phyloP scores from a whole-genome alignment of 768 basidiomycete species.

The Amanita pallidorosea region DNA sequence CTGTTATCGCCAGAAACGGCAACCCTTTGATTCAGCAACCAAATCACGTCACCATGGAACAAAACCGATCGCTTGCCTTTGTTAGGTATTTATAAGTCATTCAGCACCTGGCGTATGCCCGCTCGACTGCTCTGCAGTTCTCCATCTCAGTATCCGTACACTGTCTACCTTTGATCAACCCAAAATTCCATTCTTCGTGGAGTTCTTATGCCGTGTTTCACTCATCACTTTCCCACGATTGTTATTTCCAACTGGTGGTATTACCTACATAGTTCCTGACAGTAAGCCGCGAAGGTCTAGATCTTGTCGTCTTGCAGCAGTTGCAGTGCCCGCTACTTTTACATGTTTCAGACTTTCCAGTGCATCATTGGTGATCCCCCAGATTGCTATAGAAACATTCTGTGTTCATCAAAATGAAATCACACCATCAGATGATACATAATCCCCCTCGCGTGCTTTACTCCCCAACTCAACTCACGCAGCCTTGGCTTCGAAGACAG shows the following conservation, averaged over 20 bases:
- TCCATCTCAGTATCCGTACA: neutral
- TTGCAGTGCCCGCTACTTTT: no score
- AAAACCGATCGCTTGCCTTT: slow-evolving; percentile 7
- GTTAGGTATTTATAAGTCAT: no score
- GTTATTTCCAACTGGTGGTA: neutral
- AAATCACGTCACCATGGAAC: slow-evolving; percentile 25
- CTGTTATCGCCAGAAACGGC: slow-evolving; percentile 16
- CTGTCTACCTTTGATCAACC: neutral
- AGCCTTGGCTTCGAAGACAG: slow-evolving; percentile 16
- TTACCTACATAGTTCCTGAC: no score
- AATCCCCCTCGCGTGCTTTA: no score
- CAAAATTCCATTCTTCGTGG: no score
- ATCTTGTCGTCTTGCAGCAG: no score
- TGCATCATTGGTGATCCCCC: no score
- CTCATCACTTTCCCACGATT: neutral
- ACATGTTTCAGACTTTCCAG: no score
- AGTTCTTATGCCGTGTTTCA: neutral
- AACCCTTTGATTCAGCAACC: slow-evolving; percentile 20
- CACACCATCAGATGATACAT: neutral
- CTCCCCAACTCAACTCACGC: neutral
- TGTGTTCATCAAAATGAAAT: no score
- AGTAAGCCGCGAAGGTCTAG: no score
- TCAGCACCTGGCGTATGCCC: neutral
- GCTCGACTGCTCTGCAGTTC: neutral
- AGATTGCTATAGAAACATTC: no score